A percentile compares a stretch with the other conserved stretches of the same genome.
Evolutionary conservation across 768 basidiomycete species (phyloP).

Genomic region (Crucibulum laeve): DNA sequence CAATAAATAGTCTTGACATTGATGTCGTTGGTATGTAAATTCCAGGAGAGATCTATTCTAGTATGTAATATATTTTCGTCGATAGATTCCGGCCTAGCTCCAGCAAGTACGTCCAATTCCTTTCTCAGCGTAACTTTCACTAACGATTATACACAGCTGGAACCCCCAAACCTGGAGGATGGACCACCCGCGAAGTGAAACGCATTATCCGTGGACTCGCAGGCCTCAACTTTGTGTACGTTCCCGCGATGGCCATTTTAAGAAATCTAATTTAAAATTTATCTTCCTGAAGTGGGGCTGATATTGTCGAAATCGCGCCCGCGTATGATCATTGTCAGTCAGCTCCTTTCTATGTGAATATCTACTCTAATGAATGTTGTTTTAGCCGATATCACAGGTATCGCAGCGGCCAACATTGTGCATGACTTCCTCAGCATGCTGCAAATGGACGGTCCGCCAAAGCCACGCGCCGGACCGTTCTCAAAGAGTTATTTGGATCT

Average conservation of each 20-base stretch:
- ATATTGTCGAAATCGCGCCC: neutral
- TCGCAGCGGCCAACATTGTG: conserved; percentile 52
- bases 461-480: neutral
- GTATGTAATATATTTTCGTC: neutral
- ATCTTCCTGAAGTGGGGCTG: neutral
- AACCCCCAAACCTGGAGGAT: conserved; percentile 65
- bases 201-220: conserved; percentile 56
- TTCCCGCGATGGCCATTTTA: too few relatives aligned
- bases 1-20: conserved; percentile 59
- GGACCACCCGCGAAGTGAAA: conserved; percentile 62
- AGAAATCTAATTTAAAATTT: neutral
- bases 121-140: neutral
- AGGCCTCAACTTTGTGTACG: conserved; percentile 58
- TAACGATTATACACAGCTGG: conserved; percentile 34
- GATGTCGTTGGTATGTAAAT: conserved; percentile 47
- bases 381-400: conserved; percentile 59
- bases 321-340: neutral
- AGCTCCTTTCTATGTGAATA: neutral
- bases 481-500: neutral
- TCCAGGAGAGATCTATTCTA: neutral
- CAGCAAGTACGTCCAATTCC: conserved; percentile 27
- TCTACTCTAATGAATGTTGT: neutral
- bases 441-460: conserved; percentile 1
- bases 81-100: conserved; percentile 56
- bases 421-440: conserved; percentile 22